Evolutionary conservation across 75 land plant genomes (phyloP), one percentile per base, ranked within the genome.

Genomic region (Cunninghamia lanceolata): DNA sequence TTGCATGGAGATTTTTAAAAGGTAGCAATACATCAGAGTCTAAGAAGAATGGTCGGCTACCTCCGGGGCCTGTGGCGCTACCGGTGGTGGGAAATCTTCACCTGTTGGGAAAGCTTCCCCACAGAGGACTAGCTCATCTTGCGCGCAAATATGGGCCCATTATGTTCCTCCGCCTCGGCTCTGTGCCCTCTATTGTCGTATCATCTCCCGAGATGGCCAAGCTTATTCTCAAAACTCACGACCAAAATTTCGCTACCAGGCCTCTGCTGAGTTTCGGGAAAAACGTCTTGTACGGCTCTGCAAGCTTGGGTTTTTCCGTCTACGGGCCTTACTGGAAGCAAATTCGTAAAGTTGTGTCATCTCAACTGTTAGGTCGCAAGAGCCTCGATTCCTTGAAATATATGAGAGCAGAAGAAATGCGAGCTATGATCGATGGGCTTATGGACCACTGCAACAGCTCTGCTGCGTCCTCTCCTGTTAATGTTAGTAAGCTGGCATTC

Each of bases 401-500:
- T 25, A 40, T 88, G 25, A 42, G 70, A 30, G 70, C n/a, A 9
- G 78, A 85, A 25, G 71, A 73, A 43, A 19, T 88, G 78, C n/a
- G 50, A 1, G 56, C 87, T 4, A 75, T 93, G 45, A 2, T 90
- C 14, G 84, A 36, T 2, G 43, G 77, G 16, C n/a, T 91, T 2
- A 35, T n/a, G 0, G 10, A 71, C 0, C 42, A 40, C 42, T 40
- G 42, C 42, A 40, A 40, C 42, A 40, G 42, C 3, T 40, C 42
- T 4, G 1, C n/a, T 10, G 11, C 13, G 5, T 8, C 3, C 7
- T 21, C 80, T 21, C 87, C 85, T 30, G 84, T 54, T n/a, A 42
- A 85, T 14, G 84, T 28, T 19, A 43, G 71, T 82, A 68, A 84
- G 68, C 63, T 88, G 4, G 84, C 88, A 85, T 88, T 88, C 85